These are phyloP conservation scores for Camellia japonica DNA, from an alignment of 148 eudicot species.

Conservation along the genomic window DNA sequence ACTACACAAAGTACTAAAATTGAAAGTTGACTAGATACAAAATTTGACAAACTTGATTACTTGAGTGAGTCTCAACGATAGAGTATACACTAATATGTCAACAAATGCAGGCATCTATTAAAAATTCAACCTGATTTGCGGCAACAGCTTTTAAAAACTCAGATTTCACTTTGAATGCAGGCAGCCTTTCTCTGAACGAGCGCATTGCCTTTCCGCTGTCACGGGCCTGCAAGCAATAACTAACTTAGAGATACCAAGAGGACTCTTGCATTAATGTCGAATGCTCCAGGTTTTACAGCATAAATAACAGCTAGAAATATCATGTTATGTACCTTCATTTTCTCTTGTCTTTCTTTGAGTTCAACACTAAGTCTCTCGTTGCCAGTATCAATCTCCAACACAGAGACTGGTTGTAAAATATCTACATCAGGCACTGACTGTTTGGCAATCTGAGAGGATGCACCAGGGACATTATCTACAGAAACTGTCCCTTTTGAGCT, in stretches of 20 bases:
- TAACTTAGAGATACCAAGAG: background rate
- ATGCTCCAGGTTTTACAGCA: background rate
- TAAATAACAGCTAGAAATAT: constrained; percentile 10
- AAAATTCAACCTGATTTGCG: constrained; percentile 57
- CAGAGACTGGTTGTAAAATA: constrained; percentile 22
- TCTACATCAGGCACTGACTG: constrained; percentile 25
- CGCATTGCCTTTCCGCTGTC: constrained; percentile 63
- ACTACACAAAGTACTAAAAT: background rate
- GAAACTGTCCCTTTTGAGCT: constrained; percentile 41
- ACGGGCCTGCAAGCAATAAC: constrained; percentile 43
- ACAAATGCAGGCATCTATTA: background rate
- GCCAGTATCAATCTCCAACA: constrained; percentile 33
- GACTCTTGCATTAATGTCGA: background rate
- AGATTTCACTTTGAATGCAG: constrained; percentile 72
- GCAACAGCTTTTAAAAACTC: constrained; percentile 90
- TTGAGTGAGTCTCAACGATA: background rate
- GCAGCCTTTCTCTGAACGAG: constrained; percentile 81
- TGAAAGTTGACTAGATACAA: background rate
- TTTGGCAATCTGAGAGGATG: constrained; percentile 47
- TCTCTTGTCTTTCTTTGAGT: constrained; percentile 79
- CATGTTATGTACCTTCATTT: constrained; percentile 49
- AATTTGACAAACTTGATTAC: background rate
- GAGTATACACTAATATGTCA: background rate
- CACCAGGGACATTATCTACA: constrained; percentile 27
- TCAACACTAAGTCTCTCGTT: constrained; percentile 58